A percentile compares a stretch with the other conserved stretches of the same genome.
These are phyloP conservation scores for Botrytis byssoidea DNA, from an alignment of 2,329 filamentous ascomycete species.

Conservation along the genomic window DNA sequence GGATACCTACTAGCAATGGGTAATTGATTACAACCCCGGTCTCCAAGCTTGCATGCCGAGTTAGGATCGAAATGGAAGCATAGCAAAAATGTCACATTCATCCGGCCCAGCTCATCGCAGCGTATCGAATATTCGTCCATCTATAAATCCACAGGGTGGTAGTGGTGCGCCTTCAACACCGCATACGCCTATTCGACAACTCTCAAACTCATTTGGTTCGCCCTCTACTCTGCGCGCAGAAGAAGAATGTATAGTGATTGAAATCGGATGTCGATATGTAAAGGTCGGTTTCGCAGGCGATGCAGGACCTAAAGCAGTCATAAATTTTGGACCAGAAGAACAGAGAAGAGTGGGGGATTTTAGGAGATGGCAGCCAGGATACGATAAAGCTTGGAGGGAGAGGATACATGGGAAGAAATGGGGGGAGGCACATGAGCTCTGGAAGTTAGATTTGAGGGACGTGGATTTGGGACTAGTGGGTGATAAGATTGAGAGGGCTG, in stretches of 20 bases:
- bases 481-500: constrained; percentile 80
- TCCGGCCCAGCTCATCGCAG: constrained; percentile 53
- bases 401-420: constrained; percentile 52
- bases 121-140: constrained; percentile 54
- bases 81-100: constrained; percentile 35
- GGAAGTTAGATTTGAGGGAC: constrained; percentile 70
- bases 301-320: constrained; percentile 66
- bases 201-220: constrained; percentile 57
- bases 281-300: constrained; percentile 87
- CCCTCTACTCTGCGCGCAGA: constrained; percentile 66
- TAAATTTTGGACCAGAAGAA: constrained; percentile 72
- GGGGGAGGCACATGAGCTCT: constrained; percentile 70
- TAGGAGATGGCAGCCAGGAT: constrained; percentile 62
- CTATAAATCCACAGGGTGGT: constrained; percentile 20
- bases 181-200: constrained; percentile 56
- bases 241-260: constrained; percentile 81
- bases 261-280: constrained; percentile 76
- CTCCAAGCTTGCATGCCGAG: constrained; percentile 16
- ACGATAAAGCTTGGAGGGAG: constrained; percentile 49
- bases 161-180: constrained; percentile 48
- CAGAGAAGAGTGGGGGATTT: constrained; percentile 80
- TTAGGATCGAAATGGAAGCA: constrained; percentile 12
- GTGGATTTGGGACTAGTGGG: constrained; percentile 76
- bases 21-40: constrained; percentile 1
- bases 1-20: constrained; percentile 18